These are phyloP conservation scores for Xanthoconium purpureum DNA, from an alignment of 768 basidiomycete genomes.

Conservation along the genomic window DNA sequence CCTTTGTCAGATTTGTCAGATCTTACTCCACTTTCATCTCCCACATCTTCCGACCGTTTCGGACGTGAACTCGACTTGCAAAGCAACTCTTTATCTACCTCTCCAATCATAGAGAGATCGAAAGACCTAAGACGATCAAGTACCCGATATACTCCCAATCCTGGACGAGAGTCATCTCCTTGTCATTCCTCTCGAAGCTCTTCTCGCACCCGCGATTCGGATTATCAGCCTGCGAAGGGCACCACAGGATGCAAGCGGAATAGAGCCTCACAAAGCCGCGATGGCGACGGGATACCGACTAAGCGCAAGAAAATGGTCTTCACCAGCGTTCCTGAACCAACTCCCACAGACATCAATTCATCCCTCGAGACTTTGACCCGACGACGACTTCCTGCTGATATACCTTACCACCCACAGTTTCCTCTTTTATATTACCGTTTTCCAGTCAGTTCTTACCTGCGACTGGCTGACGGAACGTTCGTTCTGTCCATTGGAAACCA, in stretches of 20 bases:
- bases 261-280: constrained; percentile 2
- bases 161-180: background rate
- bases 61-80: background rate
- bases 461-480: constrained; percentile 39
- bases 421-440: constrained; percentile 69
- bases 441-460: constrained; percentile 57
- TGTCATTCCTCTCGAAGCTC: constrained; percentile 1
- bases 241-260: constrained; percentile 19
- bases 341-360: background rate
- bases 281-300: constrained; percentile 5
- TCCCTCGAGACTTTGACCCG: constrained; percentile 11
- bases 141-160: background rate
- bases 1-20: constrained; percentile 28
- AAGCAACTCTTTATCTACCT: constrained; percentile 19
- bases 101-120: constrained; percentile 7
- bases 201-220: constrained; percentile 1
- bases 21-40: constrained; percentile 32
- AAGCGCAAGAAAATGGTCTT: constrained; percentile 13
- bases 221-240: constrained; percentile 19
- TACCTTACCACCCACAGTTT: constrained; percentile 50
- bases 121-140: background rate
- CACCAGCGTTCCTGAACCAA: background rate
- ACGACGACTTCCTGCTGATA: constrained; percentile 50
- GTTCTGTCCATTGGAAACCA: constrained; percentile 13
- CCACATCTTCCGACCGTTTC: constrained; percentile 7